Percentiles rank a stretch among this genome's conserved stretches.
Evolutionary conservation across 2,329 filamentous ascomycete genomes (phyloP).

Genomic region (Davidsoniella neocaledoniae): DNA sequence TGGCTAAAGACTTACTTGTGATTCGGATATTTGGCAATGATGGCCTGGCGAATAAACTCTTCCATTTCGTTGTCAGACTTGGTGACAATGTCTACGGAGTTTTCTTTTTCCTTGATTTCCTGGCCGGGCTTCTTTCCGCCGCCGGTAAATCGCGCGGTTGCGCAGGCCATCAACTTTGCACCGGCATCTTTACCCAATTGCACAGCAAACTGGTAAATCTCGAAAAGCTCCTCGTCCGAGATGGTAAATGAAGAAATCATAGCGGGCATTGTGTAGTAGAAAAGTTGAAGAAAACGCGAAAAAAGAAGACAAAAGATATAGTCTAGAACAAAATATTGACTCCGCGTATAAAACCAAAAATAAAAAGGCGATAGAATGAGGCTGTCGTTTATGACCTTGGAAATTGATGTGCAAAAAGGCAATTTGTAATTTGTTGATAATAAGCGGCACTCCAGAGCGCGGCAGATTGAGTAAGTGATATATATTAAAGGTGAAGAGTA

Average conservation of each 20-base stretch:
- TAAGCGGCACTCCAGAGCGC: conserved; percentile 1
- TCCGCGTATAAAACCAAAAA: background rate
- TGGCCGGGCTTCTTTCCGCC: conserved; percentile 14
- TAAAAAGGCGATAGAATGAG: background rate
- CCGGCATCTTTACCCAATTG: conserved; percentile 56
- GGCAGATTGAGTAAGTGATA: too few relatives aligned
- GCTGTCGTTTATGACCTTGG: too few relatives aligned
- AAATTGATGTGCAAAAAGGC: background rate
- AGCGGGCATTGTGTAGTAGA: background rate
- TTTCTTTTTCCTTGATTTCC: conserved; percentile 45
- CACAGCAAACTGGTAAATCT: conserved; percentile 47
- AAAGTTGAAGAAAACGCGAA: conserved; percentile 1
- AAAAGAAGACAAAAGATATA: background rate
- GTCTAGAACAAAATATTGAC: background rate
- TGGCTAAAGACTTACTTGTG: conserved; percentile 38
- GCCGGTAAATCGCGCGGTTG: conserved; percentile 33
- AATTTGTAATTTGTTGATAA: background rate
- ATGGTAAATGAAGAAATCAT: conserved; percentile 1
- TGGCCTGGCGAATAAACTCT: conserved; percentile 16
- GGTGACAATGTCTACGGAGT: conserved; percentile 60
- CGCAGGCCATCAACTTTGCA: conserved; percentile 45
- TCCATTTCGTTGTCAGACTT: conserved; percentile 53
- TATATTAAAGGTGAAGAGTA: too few relatives aligned
- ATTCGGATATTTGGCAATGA: conserved; percentile 41
- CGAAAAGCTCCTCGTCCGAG: background rate